Evolutionary conservation across 2,329 filamentous ascomycete species (phyloP).

Genomic region (Dactylellina cionopaga): DNA sequence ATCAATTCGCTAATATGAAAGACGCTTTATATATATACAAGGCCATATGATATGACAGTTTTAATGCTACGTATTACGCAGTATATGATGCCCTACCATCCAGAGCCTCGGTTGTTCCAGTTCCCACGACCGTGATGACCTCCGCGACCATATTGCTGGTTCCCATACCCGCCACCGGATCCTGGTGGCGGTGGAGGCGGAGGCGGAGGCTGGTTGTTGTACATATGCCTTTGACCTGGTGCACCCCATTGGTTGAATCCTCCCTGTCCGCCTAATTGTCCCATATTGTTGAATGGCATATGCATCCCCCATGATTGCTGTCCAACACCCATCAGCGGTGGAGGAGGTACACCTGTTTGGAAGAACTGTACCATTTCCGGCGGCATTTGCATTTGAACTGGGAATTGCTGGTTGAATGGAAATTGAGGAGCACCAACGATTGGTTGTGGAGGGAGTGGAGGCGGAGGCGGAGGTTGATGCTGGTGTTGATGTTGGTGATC

Average conservation of each 20-base stretch:
- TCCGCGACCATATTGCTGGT: conserved; percentile 30
- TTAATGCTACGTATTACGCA: background rate
- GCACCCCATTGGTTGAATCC: conserved; percentile 36
- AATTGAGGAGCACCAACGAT: conserved; percentile 24
- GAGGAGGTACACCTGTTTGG: conserved; percentile 33
- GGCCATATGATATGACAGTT: background rate
- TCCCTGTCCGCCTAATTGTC: conserved; percentile 6
- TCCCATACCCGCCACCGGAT: conserved; percentile 28
- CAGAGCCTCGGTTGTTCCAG: conserved; percentile 34
- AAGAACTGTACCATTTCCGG: conserved; percentile 51
- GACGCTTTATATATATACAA: conserved; percentile 16
- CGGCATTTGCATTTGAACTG: conserved; percentile 33
- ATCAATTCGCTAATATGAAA: conserved; percentile 17
- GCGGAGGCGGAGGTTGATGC: conserved; percentile 4
- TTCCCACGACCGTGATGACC: conserved; percentile 34
- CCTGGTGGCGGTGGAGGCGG: conserved; percentile 31
- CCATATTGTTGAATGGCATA: conserved; percentile 40
- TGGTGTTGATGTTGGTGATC: conserved; percentile 12
- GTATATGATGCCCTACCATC: conserved; percentile 20
- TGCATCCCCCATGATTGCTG: conserved; percentile 26
- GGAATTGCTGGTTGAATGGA: conserved; percentile 46
- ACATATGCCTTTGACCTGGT: conserved; percentile 32
- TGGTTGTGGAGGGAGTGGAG: conserved; percentile 27
- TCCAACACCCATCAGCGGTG: conserved; percentile 14
- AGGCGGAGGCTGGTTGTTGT: conserved; percentile 41